phyloP scores from a whole-genome alignment of 257 asterid species.

The Euphrasia confusa region DNA sequence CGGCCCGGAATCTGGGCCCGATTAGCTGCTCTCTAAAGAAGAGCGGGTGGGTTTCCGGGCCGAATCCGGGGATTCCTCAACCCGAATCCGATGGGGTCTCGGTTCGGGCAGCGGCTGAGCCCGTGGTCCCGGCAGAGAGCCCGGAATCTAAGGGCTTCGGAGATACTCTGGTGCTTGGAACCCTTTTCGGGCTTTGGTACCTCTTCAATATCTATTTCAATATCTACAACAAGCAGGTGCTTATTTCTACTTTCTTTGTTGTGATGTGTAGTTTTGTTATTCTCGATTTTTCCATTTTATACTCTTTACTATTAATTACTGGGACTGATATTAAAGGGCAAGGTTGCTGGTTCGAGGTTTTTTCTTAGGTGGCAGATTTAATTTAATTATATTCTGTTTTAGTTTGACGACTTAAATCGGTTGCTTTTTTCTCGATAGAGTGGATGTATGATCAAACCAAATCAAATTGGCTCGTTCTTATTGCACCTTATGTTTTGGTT shows the following conservation, averaged over 20 bases:
- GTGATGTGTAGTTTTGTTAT: slow-evolving; percentile 12
- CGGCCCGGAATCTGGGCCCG: slow-evolving; percentile 25
- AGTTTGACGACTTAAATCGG: too few relatives aligned
- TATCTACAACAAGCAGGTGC: slow-evolving; percentile 89
- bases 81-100: slow-evolving; percentile 43
- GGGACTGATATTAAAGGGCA: neutral
- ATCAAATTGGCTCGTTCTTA: neutral
- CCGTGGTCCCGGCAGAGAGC: slow-evolving; percentile 46
- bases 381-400: too few relatives aligned
- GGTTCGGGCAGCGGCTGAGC: slow-evolving; percentile 57
- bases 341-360: neutral
- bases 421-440: neutral
- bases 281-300: neutral
- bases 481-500: slow-evolving; percentile 9
- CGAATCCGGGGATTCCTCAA: slow-evolving; percentile 30
- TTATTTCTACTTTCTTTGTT: neutral
- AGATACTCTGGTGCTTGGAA: slow-evolving; percentile 73
- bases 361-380: neutral
- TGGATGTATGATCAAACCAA: neutral
- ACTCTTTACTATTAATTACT: neutral
- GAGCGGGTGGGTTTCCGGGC: slow-evolving; percentile 54
- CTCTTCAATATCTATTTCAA: slow-evolving; percentile 91
- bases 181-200: slow-evolving; percentile 88
- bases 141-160: slow-evolving; percentile 41
- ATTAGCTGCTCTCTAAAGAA: slow-evolving; percentile 48